phyloP scores from a whole-genome alignment of 2,329 filamentous ascomycete genomes.

The Neurospora sp. region DNA sequence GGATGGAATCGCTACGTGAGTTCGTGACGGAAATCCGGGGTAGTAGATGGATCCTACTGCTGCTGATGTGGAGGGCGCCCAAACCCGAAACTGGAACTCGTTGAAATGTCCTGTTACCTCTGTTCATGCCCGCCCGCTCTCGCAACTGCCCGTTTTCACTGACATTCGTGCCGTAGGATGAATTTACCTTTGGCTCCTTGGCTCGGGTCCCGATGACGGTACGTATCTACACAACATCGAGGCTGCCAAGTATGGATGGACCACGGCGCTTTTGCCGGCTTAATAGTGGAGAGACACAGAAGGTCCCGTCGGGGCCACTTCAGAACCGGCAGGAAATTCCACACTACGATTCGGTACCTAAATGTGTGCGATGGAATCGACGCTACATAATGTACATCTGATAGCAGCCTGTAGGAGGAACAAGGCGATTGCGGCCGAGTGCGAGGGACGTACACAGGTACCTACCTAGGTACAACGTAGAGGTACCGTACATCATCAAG shows the following conservation, averaged over 20 bases:
- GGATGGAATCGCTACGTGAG: neutral
- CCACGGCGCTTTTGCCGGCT: conserved; percentile 47
- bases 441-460: neutral
- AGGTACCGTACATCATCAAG: neutral
- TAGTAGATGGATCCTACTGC: neutral
- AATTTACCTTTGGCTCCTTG: neutral
- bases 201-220: conserved; percentile 6
- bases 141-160: neutral
- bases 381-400: neutral
- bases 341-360: neutral
- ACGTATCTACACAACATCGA: conserved; percentile 3
- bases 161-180: neutral
- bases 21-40: neutral
- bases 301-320: neutral
- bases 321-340: neutral
- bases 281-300: conserved; percentile 41
- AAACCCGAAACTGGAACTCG: neutral
- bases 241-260: conserved; percentile 26
- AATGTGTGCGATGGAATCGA: neutral
- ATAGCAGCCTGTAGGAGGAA: neutral
- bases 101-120: neutral
- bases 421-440: neutral
- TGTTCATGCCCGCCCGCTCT: neutral
- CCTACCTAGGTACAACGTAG: neutral
- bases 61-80: neutral